Base-by-base conservation (phyloP, 2,329 filamentous ascomycete genomes). In the Passalora sequoiae region DNA sequence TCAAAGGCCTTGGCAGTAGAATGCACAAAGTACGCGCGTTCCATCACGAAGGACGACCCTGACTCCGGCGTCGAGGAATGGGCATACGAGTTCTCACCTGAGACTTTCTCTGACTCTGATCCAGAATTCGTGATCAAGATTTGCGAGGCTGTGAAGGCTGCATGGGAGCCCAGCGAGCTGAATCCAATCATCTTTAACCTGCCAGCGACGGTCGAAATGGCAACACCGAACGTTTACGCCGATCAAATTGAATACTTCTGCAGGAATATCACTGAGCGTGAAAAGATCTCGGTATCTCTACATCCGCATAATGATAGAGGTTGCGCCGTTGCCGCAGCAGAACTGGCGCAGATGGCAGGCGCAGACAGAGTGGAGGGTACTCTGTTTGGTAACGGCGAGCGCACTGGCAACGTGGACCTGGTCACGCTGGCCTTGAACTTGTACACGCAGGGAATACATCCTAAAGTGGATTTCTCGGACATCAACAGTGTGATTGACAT, bases 201-300 rank as follows among this genome's bases (percentile, higher is more conserved):
- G 39, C 91, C 92, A 1, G 91, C 92, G 1, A 98, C 92, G 0
- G 91, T 97, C 25, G 92, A 98, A 70, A 83, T 96, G 81, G 71
- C 87, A 1, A 96, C 92, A 1, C 89, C 89, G 24, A 98, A 98
- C 64, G 78, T 96, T 36, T 98, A 92, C 64, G 92, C 92, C 38
- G 92, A 98, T 62, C 85, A 94, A 70, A 86, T 98, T 50, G 92
- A 98, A 66, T 94, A 87, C 70, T 98, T 98, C 68, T 94, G 88
- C 72, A 79, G 75, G 40, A 76, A 91, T 63, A 89, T 97, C 61
- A 76, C 77, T 0, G 85, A 95, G 66, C 76, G 89, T 40, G 84
- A 95, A 60, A 92, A 89, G 70, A 77, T 95, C 38, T 86, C 83
- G 58, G 85, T 97, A 10, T 94, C 86, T 49, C 76, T 97, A 41